Evolutionary conservation across 805 yeast genomes (phyloP), one percentile per base, ranked within the genome.

Genomic region (Hanseniaspora mollemarum): DNA sequence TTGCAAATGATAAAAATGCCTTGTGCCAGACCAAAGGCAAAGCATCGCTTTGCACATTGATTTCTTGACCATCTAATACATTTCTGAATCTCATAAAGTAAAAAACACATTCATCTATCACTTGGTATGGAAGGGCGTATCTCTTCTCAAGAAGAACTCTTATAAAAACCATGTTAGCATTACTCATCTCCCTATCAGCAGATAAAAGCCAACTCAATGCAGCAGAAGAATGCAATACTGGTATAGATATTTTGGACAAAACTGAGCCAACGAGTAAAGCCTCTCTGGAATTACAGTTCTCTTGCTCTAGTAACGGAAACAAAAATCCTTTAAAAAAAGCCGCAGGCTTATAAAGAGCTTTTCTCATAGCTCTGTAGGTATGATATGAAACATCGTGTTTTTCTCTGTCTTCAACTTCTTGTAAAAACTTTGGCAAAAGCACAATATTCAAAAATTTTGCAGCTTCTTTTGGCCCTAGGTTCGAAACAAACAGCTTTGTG

Each of bases 1-100:
- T 96, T 32, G 96, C 95, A 70, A 92, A 92, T 1, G 92, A 82
- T 52, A 92, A 72, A 62, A 92, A 83, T 2, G 96, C 90, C 65
- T 90, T 94, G 65, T 94, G 97, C 97, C 98, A 92, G 33, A 90
- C 90, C 16, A 92, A 84, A 7, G 98, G 97, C 62, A 92, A 73
- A 45, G 75, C 62, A 45, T 71, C 66, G 18, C 67, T 67, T 51
- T 73, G 65, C 43, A 67, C 67, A 44, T 67, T 69, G 58, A 66
- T 67, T 54, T 64, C 62, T 60, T 70, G 65, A 41, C 70, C 71
- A 46, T 66, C 69, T 41, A 68, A 66, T 19, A 81, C 71, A 38
- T 74, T 71, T 70, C 96, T 77, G 67, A 92, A 92, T 59, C 87
- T 76, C 83, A 90, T 83, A 67, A 92, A 92, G 63, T 87, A 94